Percentiles rank a stretch among this genome's conserved stretches.
Conservation (phyloP, 2,329 filamentous ascomycete species). For the Hypoxylon sp. region DNA sequence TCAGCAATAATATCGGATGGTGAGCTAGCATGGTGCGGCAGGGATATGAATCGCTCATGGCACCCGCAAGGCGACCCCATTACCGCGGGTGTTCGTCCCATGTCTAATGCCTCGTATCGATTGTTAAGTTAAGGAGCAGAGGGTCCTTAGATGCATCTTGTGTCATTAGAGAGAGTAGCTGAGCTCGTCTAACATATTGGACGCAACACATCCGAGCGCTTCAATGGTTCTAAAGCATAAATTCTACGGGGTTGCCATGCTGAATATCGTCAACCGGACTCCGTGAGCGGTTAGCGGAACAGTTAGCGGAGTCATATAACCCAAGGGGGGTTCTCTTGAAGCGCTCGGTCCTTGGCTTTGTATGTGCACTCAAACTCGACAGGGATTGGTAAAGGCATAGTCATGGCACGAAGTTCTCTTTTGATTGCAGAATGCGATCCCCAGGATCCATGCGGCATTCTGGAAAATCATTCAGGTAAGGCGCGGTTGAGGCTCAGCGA, state of each 20-base stretch:
- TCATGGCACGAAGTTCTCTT: constrained; percentile 7
- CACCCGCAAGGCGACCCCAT: constrained; percentile 16
- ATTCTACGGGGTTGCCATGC: constrained; percentile 9
- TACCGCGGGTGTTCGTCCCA: constrained; percentile 25
- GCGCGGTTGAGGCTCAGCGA: constrained; percentile 33
- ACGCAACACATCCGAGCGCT: constrained; percentile 2
- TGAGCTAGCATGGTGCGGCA: constrained; percentile 42
- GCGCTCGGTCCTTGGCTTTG: constrained; percentile 28
- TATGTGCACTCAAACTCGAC: constrained; percentile 6
- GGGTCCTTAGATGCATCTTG: background rate
- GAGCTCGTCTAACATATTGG: constrained; percentile 4
- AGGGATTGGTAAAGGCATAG: constrained; percentile 24
- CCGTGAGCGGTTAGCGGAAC: constrained; percentile 41
- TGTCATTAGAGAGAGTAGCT: background rate
- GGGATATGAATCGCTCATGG: constrained; percentile 31
- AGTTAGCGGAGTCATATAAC: constrained; percentile 27
- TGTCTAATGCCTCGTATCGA: constrained; percentile 13
- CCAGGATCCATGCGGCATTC: background rate
- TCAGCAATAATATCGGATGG: constrained; percentile 41
- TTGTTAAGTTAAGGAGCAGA: constrained; percentile 5
- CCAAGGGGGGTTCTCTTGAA: constrained; percentile 37
- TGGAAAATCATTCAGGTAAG: constrained; percentile 37
- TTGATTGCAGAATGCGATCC: constrained; percentile 7
- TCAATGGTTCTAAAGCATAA: constrained; percentile 4
- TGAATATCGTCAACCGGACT: constrained; percentile 9